Evolutionary conservation across 345 rosid genomes (phyloP).

Genomic region (Boechera retrofracta): DNA sequence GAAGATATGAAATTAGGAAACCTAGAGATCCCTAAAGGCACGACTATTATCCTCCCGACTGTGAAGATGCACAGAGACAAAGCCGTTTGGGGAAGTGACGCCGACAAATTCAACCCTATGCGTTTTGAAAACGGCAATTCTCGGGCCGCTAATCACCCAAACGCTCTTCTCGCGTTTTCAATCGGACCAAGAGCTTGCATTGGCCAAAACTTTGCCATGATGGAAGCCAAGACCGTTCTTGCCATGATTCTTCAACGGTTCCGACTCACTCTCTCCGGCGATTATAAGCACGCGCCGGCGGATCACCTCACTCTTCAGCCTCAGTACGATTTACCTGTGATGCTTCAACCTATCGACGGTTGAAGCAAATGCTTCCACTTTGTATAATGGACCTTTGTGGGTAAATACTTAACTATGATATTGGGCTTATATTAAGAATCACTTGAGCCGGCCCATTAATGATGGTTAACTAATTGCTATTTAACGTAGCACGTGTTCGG

Average conservation of each 20-base stretch:
- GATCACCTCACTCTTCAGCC: conserved; percentile 48
- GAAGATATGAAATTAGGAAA: conserved; percentile 54
- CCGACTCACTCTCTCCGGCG: conserved; percentile 43
- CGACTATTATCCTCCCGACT: conserved; percentile 33
- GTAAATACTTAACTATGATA: neutral
- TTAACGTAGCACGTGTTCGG: neutral
- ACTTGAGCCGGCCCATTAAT: neutral
- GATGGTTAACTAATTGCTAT: neutral
- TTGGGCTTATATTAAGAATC: neutral
- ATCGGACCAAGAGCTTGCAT: conserved; percentile 66
- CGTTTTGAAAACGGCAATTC: conserved; percentile 52
- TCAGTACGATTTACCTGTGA: conserved; percentile 49
- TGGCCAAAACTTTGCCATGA: conserved; percentile 59
- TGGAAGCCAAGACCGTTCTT: conserved; percentile 53
- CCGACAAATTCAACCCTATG: conserved; percentile 59
- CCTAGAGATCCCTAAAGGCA: conserved; percentile 56
- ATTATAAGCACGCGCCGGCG: conserved; percentile 54
- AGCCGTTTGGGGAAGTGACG: conserved; percentile 68
- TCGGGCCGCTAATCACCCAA: conserved; percentile 56
- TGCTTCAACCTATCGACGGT: conserved; percentile 40
- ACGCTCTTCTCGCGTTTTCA: conserved; percentile 57
- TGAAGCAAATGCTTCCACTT: neutral
- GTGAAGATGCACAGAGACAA: conserved; percentile 52
- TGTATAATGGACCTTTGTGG: conserved; percentile 18
- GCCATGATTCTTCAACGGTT: conserved; percentile 53